These are phyloP conservation scores for Talaromyces atroroseus DNA, from an alignment of 2,329 filamentous ascomycete species.

Conservation along the genomic window DNA sequence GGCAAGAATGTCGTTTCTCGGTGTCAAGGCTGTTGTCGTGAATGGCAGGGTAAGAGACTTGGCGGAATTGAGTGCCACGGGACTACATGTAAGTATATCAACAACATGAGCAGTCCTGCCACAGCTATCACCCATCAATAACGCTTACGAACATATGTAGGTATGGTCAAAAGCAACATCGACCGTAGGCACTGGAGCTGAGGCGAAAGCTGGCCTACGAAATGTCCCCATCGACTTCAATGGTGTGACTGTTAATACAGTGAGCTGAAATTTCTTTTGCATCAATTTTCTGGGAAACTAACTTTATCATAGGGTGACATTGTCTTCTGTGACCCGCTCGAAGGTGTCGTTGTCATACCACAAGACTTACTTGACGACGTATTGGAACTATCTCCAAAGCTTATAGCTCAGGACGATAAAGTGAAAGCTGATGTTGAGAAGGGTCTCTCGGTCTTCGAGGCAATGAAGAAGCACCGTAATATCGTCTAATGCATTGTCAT, in stretches of 20 bases:
- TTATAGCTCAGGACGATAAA: conserved; percentile 51
- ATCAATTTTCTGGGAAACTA: not conserved
- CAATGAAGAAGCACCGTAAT: conserved; percentile 55
- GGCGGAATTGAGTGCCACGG: conserved; percentile 51
- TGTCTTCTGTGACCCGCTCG: conserved; percentile 63
- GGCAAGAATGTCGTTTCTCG: conserved; percentile 58
- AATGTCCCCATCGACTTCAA: conserved; percentile 37
- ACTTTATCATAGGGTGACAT: conserved; percentile 52
- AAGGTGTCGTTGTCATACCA: conserved; percentile 66
- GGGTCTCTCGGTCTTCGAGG: conserved; percentile 59
- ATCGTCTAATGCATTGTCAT: not conserved
- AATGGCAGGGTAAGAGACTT: conserved; percentile 65
- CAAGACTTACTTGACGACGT: conserved; percentile 55
- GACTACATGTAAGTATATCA: conserved; percentile 18
- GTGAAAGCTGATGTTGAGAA: conserved; percentile 60
- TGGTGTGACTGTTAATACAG: conserved; percentile 38
- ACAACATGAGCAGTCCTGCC: not conserved
- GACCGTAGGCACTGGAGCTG: conserved; percentile 42
- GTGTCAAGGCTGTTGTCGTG: conserved; percentile 59
- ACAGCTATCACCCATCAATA: not conserved
- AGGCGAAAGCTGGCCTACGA: conserved; percentile 37
- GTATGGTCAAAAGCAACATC: conserved; percentile 41
- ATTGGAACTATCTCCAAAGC: conserved; percentile 54
- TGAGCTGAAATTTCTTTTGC: conserved; percentile 20
- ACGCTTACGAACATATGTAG: conserved; percentile 21